Evolutionary conservation across 352 stramenopile species (phyloP), one percentile per base, ranked within the genome.

Genomic region (Globisporangium apiculatum): DNA sequence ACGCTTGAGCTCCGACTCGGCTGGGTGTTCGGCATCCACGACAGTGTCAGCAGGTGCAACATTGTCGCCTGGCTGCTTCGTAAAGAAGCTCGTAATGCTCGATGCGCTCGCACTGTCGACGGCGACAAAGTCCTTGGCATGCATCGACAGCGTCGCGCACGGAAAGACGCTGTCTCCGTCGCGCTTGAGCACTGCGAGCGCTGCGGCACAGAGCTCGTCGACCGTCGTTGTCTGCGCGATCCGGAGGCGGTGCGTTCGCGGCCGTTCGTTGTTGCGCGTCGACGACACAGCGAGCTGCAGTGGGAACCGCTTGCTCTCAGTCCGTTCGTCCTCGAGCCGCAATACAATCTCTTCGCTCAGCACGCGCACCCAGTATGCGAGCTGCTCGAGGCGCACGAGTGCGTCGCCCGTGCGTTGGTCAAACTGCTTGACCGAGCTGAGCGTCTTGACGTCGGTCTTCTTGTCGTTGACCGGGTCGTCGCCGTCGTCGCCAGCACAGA

Each of bases 381-480:
- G 65, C 62, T 90, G 74, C 31, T 82, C 66, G 5, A 80, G 43
- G 12, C 72, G 64, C 40, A 73, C 53, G 0, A 94, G 65, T 1
- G 66, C 66, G 11, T 68, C 68, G 10, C 71, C 72, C 0, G 74
- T 79, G n/a, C 73, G 82, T 49, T 80, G 66, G n/a, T 89, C 79
- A 54, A 91, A 94, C 60, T 90, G 83, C 63, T 94, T 94, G 7
- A 86, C 75, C 4, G 76, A 83, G 36, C 72, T 76, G 48, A 94
- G 68, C n/a, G 67, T 69, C 59, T 89, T 87, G 36, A 89, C 63
- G 10, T 83, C 69, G 1, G 69, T 64, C 65, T 90, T 91, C 57
- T 78, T 85, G 15, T 79, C 61, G 48, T 91, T 82, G 17, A 91
- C 80, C 11, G 82, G 82, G 24, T 91, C 81, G 48, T 85, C 61